phyloP scores from a whole-genome alignment of 2,329 filamentous ascomycete species.

The Passalora sequoiae region DNA sequence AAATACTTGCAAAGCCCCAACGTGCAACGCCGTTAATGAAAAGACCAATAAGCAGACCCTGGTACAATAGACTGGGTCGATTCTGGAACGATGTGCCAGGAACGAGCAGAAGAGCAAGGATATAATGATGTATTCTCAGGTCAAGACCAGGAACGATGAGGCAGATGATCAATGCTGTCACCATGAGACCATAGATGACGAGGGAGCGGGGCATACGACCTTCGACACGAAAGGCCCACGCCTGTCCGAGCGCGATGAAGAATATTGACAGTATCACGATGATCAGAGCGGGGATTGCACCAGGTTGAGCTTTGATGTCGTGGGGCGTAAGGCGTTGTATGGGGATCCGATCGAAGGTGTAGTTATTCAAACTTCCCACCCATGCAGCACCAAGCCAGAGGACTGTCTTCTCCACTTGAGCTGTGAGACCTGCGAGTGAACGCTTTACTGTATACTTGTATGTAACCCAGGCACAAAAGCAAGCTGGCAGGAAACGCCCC shows the following conservation, averaged over 20 bases:
- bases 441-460: constrained; percentile 76
- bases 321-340: constrained; percentile 87
- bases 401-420: constrained; percentile 83
- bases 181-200: constrained; percentile 67
- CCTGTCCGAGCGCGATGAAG: constrained; percentile 65
- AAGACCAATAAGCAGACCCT: constrained; percentile 81
- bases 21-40: constrained; percentile 92
- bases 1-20: constrained; percentile 86
- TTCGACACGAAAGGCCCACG: constrained; percentile 81
- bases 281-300: constrained; percentile 75
- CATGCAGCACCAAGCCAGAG: constrained; percentile 88
- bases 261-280: constrained; percentile 69
- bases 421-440: constrained; percentile 65
- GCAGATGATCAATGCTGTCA: constrained; percentile 61
- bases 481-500: constrained; percentile 78
- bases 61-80: constrained; percentile 75
- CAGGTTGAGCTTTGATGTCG: constrained; percentile 83
- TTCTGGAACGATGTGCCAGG: constrained; percentile 87
- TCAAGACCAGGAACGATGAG: constrained; percentile 70
- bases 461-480: constrained; percentile 81
- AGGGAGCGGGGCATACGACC: constrained; percentile 74
- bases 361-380: constrained; percentile 88
- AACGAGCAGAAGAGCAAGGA: constrained; percentile 77
- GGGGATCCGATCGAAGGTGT: constrained; percentile 90
- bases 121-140: constrained; percentile 91